phyloP scores from a whole-genome alignment of 148 eudicot genomes.

The Rhododendron vialii region DNA sequence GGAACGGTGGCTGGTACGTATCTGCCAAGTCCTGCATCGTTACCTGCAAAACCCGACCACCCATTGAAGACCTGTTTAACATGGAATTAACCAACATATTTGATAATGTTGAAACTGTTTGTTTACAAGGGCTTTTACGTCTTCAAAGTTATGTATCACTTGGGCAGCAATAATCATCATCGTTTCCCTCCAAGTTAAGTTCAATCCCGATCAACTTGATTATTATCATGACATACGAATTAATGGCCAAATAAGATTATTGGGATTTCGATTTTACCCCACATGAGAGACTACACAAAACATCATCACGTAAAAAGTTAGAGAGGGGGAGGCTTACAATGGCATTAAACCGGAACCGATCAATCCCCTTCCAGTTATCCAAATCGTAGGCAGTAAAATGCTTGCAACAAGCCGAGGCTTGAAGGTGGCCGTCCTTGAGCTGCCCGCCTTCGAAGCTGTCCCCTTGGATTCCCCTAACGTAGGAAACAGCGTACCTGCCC shows the following conservation, averaged over 20 bases:
- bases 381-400: constrained; percentile 80
- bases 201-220: too few species aligned
- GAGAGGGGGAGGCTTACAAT: constrained; percentile 19
- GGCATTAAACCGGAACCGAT: constrained; percentile 64
- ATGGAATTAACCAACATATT: neutral
- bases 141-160: neutral
- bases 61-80: neutral
- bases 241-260: too few species aligned
- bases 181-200: neutral
- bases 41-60: constrained; percentile 38
- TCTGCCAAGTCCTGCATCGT: constrained; percentile 89
- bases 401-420: constrained; percentile 81
- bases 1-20: constrained; percentile 86
- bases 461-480: constrained; percentile 72
- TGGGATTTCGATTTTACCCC: neutral
- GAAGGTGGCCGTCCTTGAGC: constrained; percentile 36
- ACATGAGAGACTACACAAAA: neutral
- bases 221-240: too few species aligned
- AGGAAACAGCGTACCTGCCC: constrained; percentile 58
- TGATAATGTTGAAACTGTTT: neutral
- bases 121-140: neutral
- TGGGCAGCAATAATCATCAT: neutral
- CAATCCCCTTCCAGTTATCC: constrained; percentile 59
- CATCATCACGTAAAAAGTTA: neutral
- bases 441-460: constrained; percentile 51